Conservation (phyloP, 2,329 filamentous ascomycete genomes). For the Aspergillus tanneri region DNA sequence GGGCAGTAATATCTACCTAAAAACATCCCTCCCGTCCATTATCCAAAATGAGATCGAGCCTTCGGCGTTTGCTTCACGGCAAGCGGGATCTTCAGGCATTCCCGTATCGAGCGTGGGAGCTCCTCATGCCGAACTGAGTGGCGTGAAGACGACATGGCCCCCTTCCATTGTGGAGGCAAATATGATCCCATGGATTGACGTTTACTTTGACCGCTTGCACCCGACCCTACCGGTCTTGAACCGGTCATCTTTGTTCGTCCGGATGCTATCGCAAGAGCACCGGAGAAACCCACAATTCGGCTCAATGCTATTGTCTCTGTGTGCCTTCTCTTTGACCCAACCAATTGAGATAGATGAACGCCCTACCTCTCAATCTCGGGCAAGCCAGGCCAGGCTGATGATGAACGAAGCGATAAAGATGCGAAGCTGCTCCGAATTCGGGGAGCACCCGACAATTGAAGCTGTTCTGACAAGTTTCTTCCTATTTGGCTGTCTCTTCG, state of each 20-base stretch:
- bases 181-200: conserved; percentile 44
- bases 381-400: conserved; percentile 42
- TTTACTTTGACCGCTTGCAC: conserved; percentile 47
- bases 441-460: conserved; percentile 42
- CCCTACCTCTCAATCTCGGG: conserved; percentile 34
- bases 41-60: conserved; percentile 26
- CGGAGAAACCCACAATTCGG: conserved; percentile 45
- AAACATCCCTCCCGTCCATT: conserved; percentile 36
- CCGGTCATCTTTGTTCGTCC: conserved; percentile 42
- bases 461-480: conserved; percentile 69
- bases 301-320: conserved; percentile 44
- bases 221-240: conserved; percentile 45
- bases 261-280: conserved; percentile 45
- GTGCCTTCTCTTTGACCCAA: conserved; percentile 47
- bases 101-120: conserved; percentile 21
- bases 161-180: conserved; percentile 41
- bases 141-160: conserved; percentile 37
- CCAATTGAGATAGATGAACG: conserved; percentile 47
- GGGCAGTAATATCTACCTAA: conserved; percentile 38
- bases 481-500: conserved; percentile 69
- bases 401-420: conserved; percentile 47
- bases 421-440: conserved; percentile 44
- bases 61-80: conserved; percentile 17
- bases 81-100: conserved; percentile 19
- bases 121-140: conserved; percentile 22